phyloP scores from a whole-genome alignment of 140 eudicot genomes.

The Flaveria floridana region DNA sequence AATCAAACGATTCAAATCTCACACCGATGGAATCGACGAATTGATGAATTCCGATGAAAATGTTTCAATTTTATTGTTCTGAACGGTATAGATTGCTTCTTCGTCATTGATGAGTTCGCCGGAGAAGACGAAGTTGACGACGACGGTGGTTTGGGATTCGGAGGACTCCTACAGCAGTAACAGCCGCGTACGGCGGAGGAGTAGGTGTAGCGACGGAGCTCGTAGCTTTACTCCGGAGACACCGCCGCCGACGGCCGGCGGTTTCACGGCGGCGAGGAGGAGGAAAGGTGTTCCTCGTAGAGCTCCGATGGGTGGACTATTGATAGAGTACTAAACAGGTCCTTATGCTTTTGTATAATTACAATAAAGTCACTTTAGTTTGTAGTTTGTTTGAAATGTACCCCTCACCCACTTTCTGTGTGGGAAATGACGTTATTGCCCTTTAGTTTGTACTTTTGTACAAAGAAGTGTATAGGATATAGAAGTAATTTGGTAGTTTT shows the following conservation, averaged over 20 bases:
- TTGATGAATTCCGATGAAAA: neutral
- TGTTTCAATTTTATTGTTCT: constrained; percentile 1
- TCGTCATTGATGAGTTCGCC: constrained; percentile 32
- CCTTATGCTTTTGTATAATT: constrained; percentile 20
- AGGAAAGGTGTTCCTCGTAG: constrained; percentile 74
- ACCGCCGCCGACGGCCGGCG: constrained; percentile 46
- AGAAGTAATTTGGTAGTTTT: constrained; percentile 17
- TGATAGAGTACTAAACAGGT: constrained; percentile 42
- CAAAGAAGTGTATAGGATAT: constrained; percentile 37
- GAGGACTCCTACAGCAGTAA: constrained; percentile 45
- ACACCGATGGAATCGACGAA: neutral
- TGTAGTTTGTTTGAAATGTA: constrained; percentile 5
- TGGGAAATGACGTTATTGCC: constrained; percentile 18
- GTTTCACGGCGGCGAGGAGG: constrained; percentile 45
- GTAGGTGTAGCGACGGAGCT: constrained; percentile 13
- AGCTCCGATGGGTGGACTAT: constrained; percentile 64
- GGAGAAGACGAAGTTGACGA: constrained; percentile 26
- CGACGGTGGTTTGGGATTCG: constrained; percentile 42
- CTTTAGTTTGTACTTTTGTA: constrained; percentile 34
- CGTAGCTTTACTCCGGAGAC: constrained; percentile 63
- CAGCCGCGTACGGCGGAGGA: constrained; percentile 24
- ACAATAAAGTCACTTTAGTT: constrained; percentile 21
- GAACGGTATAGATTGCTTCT: constrained; percentile 43
- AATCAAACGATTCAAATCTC: neutral
- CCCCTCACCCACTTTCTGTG: constrained; percentile 31